A percentile compares a stretch with the other conserved stretches of the same genome.
phyloP scores from a whole-genome alignment of 352 stramenopile species.

The Hyaloperonospora arabidopsidis region DNA sequence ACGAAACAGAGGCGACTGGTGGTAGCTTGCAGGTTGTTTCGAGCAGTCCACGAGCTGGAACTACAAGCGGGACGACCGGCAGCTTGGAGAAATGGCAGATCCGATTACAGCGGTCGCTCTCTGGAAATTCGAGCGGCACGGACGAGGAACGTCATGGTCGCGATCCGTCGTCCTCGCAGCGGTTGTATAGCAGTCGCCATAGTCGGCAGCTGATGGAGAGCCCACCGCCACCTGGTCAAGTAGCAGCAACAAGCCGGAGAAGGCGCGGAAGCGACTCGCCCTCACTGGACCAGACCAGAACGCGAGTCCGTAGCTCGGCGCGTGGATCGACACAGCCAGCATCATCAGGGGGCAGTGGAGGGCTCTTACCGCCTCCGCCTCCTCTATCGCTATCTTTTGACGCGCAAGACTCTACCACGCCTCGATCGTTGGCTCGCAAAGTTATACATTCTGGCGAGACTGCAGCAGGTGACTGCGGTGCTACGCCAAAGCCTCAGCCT shows the following conservation, averaged over 20 bases:
- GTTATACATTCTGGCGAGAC: conserved; percentile 10
- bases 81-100: conserved; percentile 29
- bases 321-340: conserved; percentile 15
- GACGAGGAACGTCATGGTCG: conserved; percentile 22
- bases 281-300: conserved; percentile 8
- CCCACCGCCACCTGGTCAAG: conserved; percentile 23
- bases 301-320: conserved; percentile 19
- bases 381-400: conserved; percentile 20
- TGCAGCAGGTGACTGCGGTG: conserved; percentile 13
- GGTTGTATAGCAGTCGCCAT: conserved; percentile 25
- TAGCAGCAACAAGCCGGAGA: conserved; percentile 18
- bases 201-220: conserved; percentile 37
- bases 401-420: conserved; percentile 13
- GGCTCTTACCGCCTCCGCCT: conserved; percentile 12
- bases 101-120: conserved; percentile 19
- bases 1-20: conserved; percentile 4
- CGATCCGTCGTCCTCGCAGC: conserved; percentile 12
- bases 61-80: conserved; percentile 4
- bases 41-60: conserved; percentile 7
- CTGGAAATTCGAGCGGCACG: conserved; percentile 25
- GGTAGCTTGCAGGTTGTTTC: conserved; percentile 11
- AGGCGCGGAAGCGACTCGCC: conserved; percentile 15
- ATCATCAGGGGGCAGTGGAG: conserved; percentile 15
- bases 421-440: conserved; percentile 18
- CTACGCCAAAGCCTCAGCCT: conserved; percentile 30